Percentiles rank a stretch among this genome's conserved stretches.
phyloP scores from a whole-genome alignment of 1,284 basidiomycete species.

The Salmacisia buchloeana region DNA sequence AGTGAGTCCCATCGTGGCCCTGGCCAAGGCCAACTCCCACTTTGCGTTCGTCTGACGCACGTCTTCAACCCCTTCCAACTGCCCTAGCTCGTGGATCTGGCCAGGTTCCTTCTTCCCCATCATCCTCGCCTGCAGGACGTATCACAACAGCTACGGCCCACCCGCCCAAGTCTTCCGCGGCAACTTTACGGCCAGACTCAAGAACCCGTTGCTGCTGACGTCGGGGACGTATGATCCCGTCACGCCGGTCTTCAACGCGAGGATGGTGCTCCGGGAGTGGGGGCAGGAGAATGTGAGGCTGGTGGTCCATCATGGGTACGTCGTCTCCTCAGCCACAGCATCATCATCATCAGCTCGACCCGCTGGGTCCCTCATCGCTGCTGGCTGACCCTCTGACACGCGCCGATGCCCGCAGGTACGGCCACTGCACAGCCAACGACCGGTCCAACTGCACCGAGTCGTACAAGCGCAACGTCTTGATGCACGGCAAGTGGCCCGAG shows the following conservation, averaged over 20 bases:
- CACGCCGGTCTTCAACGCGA: constrained; percentile 20
- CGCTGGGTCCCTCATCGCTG: no score
- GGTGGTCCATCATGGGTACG: constrained; percentile 18
- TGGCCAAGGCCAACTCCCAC: not conserved
- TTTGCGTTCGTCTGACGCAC: not conserved
- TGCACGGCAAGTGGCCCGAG: not conserved
- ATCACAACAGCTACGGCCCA: constrained; percentile 11
- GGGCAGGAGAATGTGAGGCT: constrained; percentile 18
- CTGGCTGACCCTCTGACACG: no score
- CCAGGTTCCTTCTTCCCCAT: constrained; percentile 17
- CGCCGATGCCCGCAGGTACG: no score
- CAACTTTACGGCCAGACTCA: constrained; percentile 15
- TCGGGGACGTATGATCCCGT: constrained; percentile 24
- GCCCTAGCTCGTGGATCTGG: constrained; percentile 4
- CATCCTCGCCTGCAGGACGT: constrained; percentile 26
- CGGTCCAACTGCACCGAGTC: not conserved
- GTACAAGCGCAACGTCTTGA: not conserved
- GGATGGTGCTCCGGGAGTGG: constrained; percentile 18
- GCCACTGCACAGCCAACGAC: not conserved
- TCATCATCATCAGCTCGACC: no score
- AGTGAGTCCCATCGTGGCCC: not conserved
- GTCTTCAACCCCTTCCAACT: not conserved
- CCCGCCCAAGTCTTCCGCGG: constrained; percentile 26
- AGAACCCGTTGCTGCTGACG: constrained; percentile 19
- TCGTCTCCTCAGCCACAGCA: not conserved